Evolutionary conservation across 148 eudicot genomes (phyloP).

Genomic region (Nyssa sinensis): DNA sequence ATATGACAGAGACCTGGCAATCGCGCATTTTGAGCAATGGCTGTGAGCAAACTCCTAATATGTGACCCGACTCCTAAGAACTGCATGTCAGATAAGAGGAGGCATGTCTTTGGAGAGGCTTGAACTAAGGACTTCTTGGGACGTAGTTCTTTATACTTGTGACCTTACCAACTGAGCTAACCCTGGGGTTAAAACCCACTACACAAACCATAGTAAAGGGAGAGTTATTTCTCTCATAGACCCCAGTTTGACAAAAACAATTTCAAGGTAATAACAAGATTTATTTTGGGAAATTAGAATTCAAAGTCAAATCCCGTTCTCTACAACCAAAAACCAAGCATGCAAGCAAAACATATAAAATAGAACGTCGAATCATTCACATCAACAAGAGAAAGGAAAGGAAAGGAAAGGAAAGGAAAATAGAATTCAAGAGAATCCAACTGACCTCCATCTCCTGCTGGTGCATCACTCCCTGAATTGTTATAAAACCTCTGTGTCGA

Average conservation of each 20-base stretch:
- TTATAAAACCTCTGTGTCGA: slow-evolving; percentile 39
- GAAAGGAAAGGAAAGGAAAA: background rate
- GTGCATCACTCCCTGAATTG: slow-evolving; percentile 14
- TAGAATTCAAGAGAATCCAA: background rate
- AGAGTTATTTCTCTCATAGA: background rate
- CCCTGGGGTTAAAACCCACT: too few species aligned
- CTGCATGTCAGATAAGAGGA: too few species aligned
- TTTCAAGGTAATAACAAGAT: background rate
- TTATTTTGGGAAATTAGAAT: background rate
- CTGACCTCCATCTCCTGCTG: slow-evolving; percentile 23
- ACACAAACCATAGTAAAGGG: too few species aligned
- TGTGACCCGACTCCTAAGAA: too few species aligned
- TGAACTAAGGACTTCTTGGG: too few species aligned
- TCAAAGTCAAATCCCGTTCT: background rate
- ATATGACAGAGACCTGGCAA: too few species aligned
- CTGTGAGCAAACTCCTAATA: too few species aligned
- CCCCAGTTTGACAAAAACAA: background rate
- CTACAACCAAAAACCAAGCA: background rate
- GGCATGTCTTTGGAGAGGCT: too few species aligned
- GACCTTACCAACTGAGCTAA: too few species aligned
- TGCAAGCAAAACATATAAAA: background rate
- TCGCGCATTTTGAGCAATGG: too few species aligned
- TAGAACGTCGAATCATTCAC: background rate
- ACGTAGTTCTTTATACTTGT: too few species aligned
- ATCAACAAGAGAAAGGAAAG: background rate